A percentile compares a stretch with the other conserved stretches of the same genome.
These are phyloP conservation scores for Dissophora globulifera DNA, from an alignment of 192 early-diverging fungal species.

Conservation along the genomic window DNA sequence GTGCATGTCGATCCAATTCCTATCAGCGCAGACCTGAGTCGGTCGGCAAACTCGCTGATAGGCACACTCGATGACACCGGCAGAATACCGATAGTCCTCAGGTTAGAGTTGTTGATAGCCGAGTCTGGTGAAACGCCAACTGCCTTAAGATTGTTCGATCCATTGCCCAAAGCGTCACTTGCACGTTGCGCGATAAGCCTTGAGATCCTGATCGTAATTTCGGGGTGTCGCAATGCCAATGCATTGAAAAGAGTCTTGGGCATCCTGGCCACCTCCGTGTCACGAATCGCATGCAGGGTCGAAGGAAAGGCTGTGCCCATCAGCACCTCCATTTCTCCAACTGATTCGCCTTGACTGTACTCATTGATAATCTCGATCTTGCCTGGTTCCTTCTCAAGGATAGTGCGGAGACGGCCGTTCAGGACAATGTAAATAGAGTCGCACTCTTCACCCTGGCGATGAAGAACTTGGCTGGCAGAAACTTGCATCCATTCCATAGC, in stretches of 20 bases:
- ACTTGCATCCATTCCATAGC: conserved; percentile 96
- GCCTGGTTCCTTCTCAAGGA: conserved; percentile 72
- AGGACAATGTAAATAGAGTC: conserved; percentile 94
- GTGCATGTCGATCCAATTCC: conserved; percentile 76
- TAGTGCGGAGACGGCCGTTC: conserved; percentile 91
- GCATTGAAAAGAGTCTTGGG: conserved; percentile 96
- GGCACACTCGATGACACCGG: conserved; percentile 88
- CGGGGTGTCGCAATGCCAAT: conserved; percentile 87
- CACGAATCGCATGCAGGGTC: conserved; percentile 97
- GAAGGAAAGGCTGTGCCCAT: conserved; percentile 75
- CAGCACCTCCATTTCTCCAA: conserved; percentile 95
- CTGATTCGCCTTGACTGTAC: conserved; percentile 94
- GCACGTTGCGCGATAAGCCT: conserved; percentile 82
- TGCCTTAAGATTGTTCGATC: conserved; percentile 14
- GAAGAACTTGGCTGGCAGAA: conserved; percentile 92
- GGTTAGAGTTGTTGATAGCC: conserved; percentile 89
- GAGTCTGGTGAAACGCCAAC: conserved; percentile 56
- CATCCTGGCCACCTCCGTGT: conserved; percentile 94
- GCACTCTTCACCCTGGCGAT: conserved; percentile 85
- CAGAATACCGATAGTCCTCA: conserved; percentile 94
- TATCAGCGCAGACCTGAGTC: conserved; percentile 77
- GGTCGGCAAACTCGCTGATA: conserved; percentile 87
- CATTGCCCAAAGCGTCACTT: conserved; percentile 35
- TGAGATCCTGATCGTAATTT: conserved; percentile 91
- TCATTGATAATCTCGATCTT: conserved; percentile 88